These are phyloP conservation scores for Dipteronia dyeriana DNA, from an alignment of 345 rosid genomes.

Conservation along the genomic window DNA sequence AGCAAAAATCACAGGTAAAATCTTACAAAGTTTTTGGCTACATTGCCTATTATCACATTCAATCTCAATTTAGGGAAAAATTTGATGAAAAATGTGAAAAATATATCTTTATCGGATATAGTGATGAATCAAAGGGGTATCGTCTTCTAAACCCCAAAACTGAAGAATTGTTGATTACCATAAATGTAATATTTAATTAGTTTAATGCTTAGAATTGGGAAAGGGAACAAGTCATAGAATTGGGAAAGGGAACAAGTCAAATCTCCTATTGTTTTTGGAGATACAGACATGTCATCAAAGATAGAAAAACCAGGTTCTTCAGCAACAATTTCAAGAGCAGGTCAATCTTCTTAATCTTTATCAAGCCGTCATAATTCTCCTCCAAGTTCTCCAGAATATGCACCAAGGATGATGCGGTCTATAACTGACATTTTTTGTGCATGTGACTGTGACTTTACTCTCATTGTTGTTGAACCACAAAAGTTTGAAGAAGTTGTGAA, in stretches of 20 bases:
- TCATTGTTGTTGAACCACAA: not conserved
- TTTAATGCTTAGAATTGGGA: not conserved
- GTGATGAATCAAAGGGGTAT: not conserved
- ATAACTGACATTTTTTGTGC: not conserved
- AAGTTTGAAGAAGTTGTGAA: not conserved
- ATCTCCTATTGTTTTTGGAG: not conserved
- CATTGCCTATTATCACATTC: not conserved
- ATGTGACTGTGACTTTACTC: not conserved
- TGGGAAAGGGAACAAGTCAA: not conserved
- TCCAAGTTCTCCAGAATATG: not conserved
- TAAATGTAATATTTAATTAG: slow-evolving; percentile 12
- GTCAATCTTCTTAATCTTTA: not conserved
- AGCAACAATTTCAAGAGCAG: not conserved
- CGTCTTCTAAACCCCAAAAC: not conserved
- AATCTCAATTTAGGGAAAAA: not conserved
- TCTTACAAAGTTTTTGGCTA: not conserved
- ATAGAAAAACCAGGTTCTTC: too few species aligned
- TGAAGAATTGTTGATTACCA: not conserved
- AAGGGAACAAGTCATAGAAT: not conserved
- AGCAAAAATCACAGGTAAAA: not conserved
- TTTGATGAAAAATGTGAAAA: slow-evolving; percentile 11
- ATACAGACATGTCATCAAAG: too few species aligned
- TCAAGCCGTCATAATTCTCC: not conserved
- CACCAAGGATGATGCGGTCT: not conserved
- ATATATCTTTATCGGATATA: slow-evolving; percentile 11